A percentile compares a stretch with the other conserved stretches of the same genome.
These are phyloP conservation scores for Emmonsia crescens DNA, from an alignment of 2,329 filamentous ascomycete species.

Conservation along the genomic window DNA sequence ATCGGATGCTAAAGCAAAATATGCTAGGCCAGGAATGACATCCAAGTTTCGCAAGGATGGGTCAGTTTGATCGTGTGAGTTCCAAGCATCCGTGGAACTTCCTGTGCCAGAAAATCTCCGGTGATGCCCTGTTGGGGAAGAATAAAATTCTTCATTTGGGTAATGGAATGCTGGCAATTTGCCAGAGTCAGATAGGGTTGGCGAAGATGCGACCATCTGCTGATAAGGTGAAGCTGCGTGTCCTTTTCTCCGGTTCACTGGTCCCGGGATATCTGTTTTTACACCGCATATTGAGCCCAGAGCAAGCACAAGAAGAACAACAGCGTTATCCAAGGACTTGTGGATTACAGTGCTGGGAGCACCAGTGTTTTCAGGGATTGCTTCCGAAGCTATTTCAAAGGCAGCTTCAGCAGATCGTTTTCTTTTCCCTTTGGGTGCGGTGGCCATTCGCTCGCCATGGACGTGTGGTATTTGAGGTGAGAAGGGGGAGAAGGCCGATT, in stretches of 20 bases:
- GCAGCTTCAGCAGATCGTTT: constrained; percentile 11
- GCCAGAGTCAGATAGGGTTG: background rate
- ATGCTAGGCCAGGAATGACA: constrained; percentile 76
- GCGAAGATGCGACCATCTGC: background rate
- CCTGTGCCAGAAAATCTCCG: constrained; percentile 9
- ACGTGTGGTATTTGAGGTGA: background rate
- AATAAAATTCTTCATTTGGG: background rate
- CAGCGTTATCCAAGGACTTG: constrained; percentile 63
- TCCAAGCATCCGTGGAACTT: constrained; percentile 6
- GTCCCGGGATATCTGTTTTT: constrained; percentile 39
- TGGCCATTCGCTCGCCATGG: constrained; percentile 2
- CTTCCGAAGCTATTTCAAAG: background rate
- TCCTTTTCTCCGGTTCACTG: constrained; percentile 30
- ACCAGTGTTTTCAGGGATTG: background rate
- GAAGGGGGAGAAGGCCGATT: background rate
- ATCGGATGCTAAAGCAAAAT: constrained; percentile 76
- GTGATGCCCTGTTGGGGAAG: constrained; percentile 5
- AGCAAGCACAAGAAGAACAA: constrained; percentile 73
- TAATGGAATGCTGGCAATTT: background rate
- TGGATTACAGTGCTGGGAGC: constrained; percentile 23
- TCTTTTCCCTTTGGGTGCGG: constrained; percentile 12
- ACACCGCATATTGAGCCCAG: constrained; percentile 69
- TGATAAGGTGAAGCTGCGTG: constrained; percentile 13
- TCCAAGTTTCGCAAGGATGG: constrained; percentile 56
- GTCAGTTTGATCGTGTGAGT: constrained; percentile 15